Evolutionary conservation across 2,329 filamentous ascomycete species (phyloP), one percentile per base, ranked within the genome.

Genomic region (Colletotrichum sidae): DNA sequence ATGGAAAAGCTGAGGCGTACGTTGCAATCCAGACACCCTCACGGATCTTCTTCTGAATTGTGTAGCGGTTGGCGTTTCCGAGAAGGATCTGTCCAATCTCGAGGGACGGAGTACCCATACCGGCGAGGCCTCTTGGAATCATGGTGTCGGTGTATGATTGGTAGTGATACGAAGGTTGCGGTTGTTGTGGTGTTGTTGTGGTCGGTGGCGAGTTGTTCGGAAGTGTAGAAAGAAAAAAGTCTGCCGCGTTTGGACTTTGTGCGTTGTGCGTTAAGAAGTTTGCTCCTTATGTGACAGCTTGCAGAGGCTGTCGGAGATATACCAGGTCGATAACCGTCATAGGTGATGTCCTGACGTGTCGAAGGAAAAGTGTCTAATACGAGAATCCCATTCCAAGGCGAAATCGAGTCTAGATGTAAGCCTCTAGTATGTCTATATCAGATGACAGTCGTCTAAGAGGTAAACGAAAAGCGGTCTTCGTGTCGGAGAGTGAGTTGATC

Each of bases 31-130:
- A 66, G 2, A 66, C 63, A 17, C 63, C 63, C 45, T 66, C 63
- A 50, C 63, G 63, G n/a, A 66, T 66, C 47, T 66, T 66, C 58
- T 66, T 66, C 53, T 66, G 63, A n/a, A 66, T 66, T 11, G 63
- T 66, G 63, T 66, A 66, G 9, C 63, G 54, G 58, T 47, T 66
- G 13, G 63, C 63, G 8, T 66, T 66, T 44, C 63, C 63, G 15
- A 66, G 63, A 6, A 66, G 33, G 42, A 66, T 66, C 58, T 66
- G 63, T 34, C 63, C 63, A 41, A 66, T 66, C 42, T 66, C 63
- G 33, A 66, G 58, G 58, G 63, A 62, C 47, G 63, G 63, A 4
- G 63, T 66, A 41, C 63, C 63, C 47, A 66, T 52, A 53, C 52
- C 42, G 46, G 58, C 49, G 37, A 66, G 58, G n/a, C 63, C 63